Evolutionary conservation across 2,329 filamentous ascomycete genomes (phyloP), one percentile per base, ranked within the genome.

Genomic region (Juglanconis juglandina): DNA sequence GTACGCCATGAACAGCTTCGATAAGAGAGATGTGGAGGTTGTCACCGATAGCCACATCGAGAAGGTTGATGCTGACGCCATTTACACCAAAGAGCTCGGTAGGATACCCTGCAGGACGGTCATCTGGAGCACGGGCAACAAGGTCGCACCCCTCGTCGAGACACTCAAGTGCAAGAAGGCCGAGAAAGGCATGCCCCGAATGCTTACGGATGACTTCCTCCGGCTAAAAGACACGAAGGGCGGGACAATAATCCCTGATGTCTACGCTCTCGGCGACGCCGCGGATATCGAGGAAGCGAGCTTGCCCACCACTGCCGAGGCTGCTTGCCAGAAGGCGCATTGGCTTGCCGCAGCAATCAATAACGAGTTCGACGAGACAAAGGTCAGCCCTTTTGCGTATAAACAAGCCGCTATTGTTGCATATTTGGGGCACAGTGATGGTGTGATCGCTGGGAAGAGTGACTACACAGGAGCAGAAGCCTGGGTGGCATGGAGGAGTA

Each of bases 291-390:
- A 61, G 14, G 60, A 39, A 6, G 44, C 60, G 1, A 61, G 60
- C 10, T 44, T 61, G 34, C 60, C 60, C 9, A 61, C 60, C 9
- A 61, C 60, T 1, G 60, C 60, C 10, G 60, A 61, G 37, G 60
- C 52, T n/a, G 60, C 60, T 3, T 61, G 60, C n/a, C 60, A 61
- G 24, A 61, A 59, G 39, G 60, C 56, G 6, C 59, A 59, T n/a
- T 61, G 60, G 60, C 56, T 61, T 13, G 56, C 44, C 5, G 30
- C 53, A 17, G 60, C 60, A 6, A 46, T 61, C 14, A 61, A 61
- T 37, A 47, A 59, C 4, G 56, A 52, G 2, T 61, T 61, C 9
- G 51, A 59, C 1, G 56, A 55, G 46, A n/a, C 34, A 1, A 47
- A 33, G 24, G 46, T 61, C 13, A 10, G 14, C 39, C 24, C n/a